Evolutionary conservation across 2,329 filamentous ascomycete species (phyloP), one percentile per base, ranked within the genome.

Genomic region (Aspergillus sp.): DNA sequence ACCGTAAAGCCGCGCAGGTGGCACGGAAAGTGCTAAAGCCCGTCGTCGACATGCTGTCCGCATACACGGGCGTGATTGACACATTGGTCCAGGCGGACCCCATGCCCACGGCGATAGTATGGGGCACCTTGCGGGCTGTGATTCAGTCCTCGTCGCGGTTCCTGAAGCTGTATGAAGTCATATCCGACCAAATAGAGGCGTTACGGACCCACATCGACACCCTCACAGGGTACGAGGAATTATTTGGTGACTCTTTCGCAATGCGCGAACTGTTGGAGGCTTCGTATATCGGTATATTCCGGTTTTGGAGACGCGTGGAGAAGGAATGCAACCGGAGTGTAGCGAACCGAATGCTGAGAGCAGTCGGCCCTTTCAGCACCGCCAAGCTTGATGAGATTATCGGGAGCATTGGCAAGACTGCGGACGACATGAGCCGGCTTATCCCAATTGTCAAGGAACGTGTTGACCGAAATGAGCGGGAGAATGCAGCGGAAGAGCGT

Each of bases 211-310:
- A 55, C 30, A 17, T 55, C 11, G 23, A 25, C 8, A 30, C 46
- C 17, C 53, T 55, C 23, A 55, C 53, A 4, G 53, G 46, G 28
- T 55, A 55, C 7, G 53, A 55, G 17, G 53, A 55, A n/a, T 19
- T 55, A 30, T 55, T 55, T 28, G 34, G 34, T 9, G 54, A 56
- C n/a, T 23, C 54, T 8, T 47, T 43, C 2, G 15, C 34, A 15
- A 56, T 56, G 54, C 54, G 47, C 9, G 34, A 19, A 19, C 43
- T 56, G 4, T 45, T 56, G 25, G 31, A 30, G 7, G 3, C 17
- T 5, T 56, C 54, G 2, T 56, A 56, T 23, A 48, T 56, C 6
- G 34, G 22, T 15, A 30, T 56, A 3, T 31, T 56, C 8, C 43
- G 54, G 31, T 56, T 56, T 13, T 56, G 54, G 54, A 23, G 25